phyloP scores from a whole-genome alignment of 495 filamentous ascomycete species.

The Aspergillus wentii region DNA sequence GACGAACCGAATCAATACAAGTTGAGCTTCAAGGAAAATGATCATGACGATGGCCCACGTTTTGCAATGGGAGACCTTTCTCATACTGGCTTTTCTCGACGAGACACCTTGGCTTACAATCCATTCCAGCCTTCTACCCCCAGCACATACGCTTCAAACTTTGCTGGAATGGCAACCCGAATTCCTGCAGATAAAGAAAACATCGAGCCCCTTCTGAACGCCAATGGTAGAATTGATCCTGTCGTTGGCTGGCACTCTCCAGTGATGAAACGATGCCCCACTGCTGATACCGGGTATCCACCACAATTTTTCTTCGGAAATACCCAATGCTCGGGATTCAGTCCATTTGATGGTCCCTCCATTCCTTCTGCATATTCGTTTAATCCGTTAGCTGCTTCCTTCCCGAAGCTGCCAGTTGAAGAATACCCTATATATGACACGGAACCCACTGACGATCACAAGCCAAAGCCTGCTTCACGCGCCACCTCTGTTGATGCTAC shows the following conservation, averaged over 20 bases:
- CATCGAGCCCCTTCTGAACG: slow-evolving; percentile 37
- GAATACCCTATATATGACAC: slow-evolving; percentile 13
- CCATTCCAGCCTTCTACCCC: slow-evolving; percentile 8
- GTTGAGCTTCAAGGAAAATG: slow-evolving; percentile 7
- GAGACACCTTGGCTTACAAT: slow-evolving; percentile 1
- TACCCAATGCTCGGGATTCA: slow-evolving; percentile 24
- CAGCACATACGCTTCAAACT: slow-evolving; percentile 8
- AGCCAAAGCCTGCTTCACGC: slow-evolving; percentile 9
- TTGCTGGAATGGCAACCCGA: slow-evolving; percentile 2
- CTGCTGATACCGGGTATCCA: slow-evolving; percentile 20
- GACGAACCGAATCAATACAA: slow-evolving; percentile 19
- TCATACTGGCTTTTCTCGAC: slow-evolving; percentile 17
- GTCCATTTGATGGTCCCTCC: slow-evolving; percentile 19
- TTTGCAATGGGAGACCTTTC: slow-evolving; percentile 17
- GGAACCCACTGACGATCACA: slow-evolving; percentile 3
- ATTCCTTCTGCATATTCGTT: slow-evolving; percentile 23
- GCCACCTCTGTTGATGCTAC: slow-evolving; percentile 27
- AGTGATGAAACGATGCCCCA: slow-evolving; percentile 20
- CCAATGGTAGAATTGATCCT: slow-evolving; percentile 26
- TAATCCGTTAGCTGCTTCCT: slow-evolving; percentile 37
- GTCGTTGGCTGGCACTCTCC: slow-evolving; percentile 25
- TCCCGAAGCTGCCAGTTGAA: slow-evolving; percentile 10
- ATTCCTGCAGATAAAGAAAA: slow-evolving; percentile 33
- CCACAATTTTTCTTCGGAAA: slow-evolving; percentile 30
- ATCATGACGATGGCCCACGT: slow-evolving; percentile 2